Evolutionary conservation across 768 basidiomycete genomes (phyloP), one percentile per base, ranked within the genome.

Genomic region (Lactarius tabidus): DNA sequence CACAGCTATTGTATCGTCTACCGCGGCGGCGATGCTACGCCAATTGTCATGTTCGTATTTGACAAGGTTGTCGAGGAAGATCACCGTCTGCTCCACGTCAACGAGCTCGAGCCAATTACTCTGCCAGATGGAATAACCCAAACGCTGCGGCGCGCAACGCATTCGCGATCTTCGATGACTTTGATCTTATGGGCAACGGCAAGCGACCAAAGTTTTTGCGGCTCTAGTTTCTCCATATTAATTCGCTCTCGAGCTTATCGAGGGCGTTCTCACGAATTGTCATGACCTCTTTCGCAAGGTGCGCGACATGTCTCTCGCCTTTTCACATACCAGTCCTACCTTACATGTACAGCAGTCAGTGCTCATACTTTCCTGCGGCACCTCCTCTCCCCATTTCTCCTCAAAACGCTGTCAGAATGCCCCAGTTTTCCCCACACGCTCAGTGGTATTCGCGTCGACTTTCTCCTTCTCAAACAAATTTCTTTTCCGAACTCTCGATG

Each of bases 41-140:
- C 96, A 98, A 73, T 82, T 1, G 93, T 98, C 53, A 98, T 99
- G 95, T 92, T 98, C 69, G 88, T 98, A 20, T 91, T 98, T 52
- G 97, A 99, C 77, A 95, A 96, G 73, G 91, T 98, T 75, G 85
- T 88, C 1, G 81, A 84, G 20, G 92, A 95, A 72, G 91, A 94
- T 73, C 77, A 79, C 6, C 75, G 74, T 80, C 26, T 67, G 69
- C 60, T 73, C 75, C 77, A 23, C 73, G 76, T 33, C 33, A 60
- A 51, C 31, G 70, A 75, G 8, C 70, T 76, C 14, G 70, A 76
- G n/a, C 79, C 83, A 17, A 80, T 85, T 1, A 74, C 74, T 0
- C 82, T 18, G 93, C 91, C 93, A 2, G 83, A 93, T 66, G 93
- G 89, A 6, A 81, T 80, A 1, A 83, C 80, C 0, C 85, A 84